phyloP scores from a whole-genome alignment of 768 basidiomycete species.

The Paxillus ammoniavirescens region DNA sequence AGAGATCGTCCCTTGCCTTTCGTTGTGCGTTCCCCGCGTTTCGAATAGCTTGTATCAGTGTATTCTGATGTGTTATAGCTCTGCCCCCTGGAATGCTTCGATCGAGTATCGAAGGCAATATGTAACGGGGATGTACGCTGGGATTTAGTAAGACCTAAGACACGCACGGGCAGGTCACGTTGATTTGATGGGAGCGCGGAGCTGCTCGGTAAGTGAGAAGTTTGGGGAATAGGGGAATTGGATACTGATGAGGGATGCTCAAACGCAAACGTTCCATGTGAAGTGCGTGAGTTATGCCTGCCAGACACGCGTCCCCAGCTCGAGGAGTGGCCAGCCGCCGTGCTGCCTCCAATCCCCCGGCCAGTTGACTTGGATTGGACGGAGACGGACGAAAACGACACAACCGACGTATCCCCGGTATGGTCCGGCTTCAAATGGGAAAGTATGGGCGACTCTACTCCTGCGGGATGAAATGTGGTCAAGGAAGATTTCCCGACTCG shows the following conservation, averaged over 20 bases:
- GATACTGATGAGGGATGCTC: slow-evolving; percentile 64
- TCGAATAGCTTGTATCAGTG: slow-evolving; percentile 12
- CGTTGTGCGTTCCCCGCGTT: slow-evolving; percentile 18
- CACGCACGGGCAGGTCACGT: slow-evolving; percentile 1
- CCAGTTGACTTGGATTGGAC: slow-evolving; percentile 42
- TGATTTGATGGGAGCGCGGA: slow-evolving; percentile 1
- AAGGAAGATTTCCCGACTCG: slow-evolving; percentile 13
- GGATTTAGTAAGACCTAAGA: slow-evolving; percentile 9
- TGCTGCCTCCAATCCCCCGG: slow-evolving; percentile 17
- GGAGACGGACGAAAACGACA: slow-evolving; percentile 32
- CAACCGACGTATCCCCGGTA: slow-evolving; percentile 33
- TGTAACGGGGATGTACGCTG: slow-evolving; percentile 21
- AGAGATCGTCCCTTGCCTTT: slow-evolving; percentile 65
- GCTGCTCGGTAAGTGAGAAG: slow-evolving; percentile 17
- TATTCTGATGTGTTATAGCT: slow-evolving; percentile 26
- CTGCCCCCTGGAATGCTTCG: slow-evolving; percentile 23
- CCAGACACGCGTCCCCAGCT: slow-evolving; percentile 59
- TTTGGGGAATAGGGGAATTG: slow-evolving; percentile 27
- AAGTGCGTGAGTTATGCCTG: slow-evolving; percentile 36
- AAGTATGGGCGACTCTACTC: slow-evolving; percentile 17
- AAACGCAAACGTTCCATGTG: slow-evolving; percentile 65
- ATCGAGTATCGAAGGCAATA: slow-evolving; percentile 33
- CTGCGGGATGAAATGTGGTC: slow-evolving; percentile 7
- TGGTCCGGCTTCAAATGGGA: slow-evolving; percentile 36
- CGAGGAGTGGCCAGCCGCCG: slow-evolving; percentile 42